Base-by-base conservation (phyloP, 78 protist genomes). In the Isochrysis galbana region DNA sequence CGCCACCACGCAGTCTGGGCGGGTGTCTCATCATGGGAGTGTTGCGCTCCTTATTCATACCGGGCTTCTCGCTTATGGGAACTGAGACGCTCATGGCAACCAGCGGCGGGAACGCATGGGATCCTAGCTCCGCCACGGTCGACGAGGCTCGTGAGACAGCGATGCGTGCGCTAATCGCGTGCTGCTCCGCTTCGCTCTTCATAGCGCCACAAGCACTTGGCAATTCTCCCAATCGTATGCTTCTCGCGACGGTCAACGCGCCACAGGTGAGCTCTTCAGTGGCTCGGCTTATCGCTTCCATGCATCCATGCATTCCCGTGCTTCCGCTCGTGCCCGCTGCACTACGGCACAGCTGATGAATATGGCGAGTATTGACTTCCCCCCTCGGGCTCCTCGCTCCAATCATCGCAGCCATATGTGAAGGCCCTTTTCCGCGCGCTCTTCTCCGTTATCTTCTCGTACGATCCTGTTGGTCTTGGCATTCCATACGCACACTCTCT, bases 361-460 rank as follows among this genome's bases (percentile, higher is more conserved):
- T n/a, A n/a, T n/a, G n/a, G n/a, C n/a, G n/a, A n/a, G n/a, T n/a
- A n/a, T n/a, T n/a, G n/a, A n/a, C n/a, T n/a, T n/a, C n/a, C n/a
- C n/a, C n/a, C n/a, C n/a, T n/a, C n/a, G n/a, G n/a, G n/a, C n/a
- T n/a, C n/a, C n/a, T n/a, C n/a, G n/a, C n/a, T n/a, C n/a, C n/a
- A n/a, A n/a, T n/a, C n/a, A n/a, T n/a, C n/a, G 61, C 61, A 7
- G 80, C 80, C 80, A 41, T 2, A 14, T 21, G 80, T 36, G 29
- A 70, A 70, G 39, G 80, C 80, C 29, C 80, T 70, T 41, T 70
- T 70, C 41, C 80, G 80, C 80, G 80, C 80, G 80, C 80, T 70
- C 11, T 21, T 70, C 41, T 21, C 34, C 39, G 80, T 34, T 41
- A 70, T 34, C 80, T 70, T 70, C 39, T 70, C 80, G 80, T 70